Evolutionary conservation across 2,329 filamentous ascomycete genomes (phyloP).

Genomic region (Clathrospora elynae): DNA sequence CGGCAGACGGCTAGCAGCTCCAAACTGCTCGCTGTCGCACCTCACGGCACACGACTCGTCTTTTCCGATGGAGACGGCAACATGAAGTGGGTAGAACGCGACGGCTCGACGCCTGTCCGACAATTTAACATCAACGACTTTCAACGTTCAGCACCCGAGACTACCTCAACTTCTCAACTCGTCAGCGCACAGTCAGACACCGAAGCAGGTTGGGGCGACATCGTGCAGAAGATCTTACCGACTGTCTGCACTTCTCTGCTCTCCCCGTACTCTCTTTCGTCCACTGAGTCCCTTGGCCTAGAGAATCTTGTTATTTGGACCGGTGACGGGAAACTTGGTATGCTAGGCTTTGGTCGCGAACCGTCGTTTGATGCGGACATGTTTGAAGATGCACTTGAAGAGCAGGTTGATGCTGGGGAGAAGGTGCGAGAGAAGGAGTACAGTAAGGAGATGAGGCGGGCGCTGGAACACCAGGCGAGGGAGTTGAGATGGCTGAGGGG

Average conservation of each 20-base stretch:
- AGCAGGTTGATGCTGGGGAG: conserved; percentile 44
- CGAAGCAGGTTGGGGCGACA: conserved; percentile 55
- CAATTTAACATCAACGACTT: conserved; percentile 62
- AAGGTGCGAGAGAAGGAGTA: conserved; percentile 66
- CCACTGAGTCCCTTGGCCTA: conserved; percentile 32
- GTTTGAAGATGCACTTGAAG: conserved; percentile 43
- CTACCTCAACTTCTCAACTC: not conserved
- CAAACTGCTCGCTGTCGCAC: conserved; percentile 79
- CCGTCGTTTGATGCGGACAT: conserved; percentile 36
- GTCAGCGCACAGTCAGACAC: conserved; percentile 1
- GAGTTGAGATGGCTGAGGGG: conserved; percentile 76
- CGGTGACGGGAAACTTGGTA: conserved; percentile 75
- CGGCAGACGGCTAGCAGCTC: conserved; percentile 80
- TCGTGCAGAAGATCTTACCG: conserved; percentile 79
- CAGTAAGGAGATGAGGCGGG: conserved; percentile 72
- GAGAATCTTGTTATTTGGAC: conserved; percentile 86
- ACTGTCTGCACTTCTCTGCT: conserved; percentile 46
- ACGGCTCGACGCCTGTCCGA: conserved; percentile 65
- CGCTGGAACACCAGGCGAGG: conserved; percentile 76
- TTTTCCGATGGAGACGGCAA: conserved; percentile 83
- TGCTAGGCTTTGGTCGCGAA: conserved; percentile 59
- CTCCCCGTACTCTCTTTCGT: not conserved
- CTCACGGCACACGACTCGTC: conserved; percentile 81
- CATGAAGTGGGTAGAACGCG: conserved; percentile 88
- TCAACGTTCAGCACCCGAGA: conserved; percentile 1